These are phyloP conservation scores for Neodidymelliopsis sp. DNA, from an alignment of 2,329 filamentous ascomycete species.

Conservation along the genomic window DNA sequence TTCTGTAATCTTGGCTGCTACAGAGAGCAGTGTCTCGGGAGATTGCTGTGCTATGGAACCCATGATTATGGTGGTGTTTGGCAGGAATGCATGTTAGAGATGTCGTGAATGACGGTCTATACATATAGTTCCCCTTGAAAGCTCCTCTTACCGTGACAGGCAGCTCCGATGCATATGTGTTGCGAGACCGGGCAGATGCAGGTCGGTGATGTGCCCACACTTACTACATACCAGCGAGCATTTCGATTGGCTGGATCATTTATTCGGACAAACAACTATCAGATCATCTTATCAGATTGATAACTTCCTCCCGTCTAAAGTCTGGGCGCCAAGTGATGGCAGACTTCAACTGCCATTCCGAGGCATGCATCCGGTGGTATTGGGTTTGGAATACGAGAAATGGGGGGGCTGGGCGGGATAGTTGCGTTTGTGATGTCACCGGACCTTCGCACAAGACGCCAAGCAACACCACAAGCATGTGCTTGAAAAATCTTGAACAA, in stretches of 20 bases:
- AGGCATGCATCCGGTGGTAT: constrained; percentile 3
- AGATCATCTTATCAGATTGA: constrained; percentile 40
- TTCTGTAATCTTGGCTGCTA: constrained; percentile 57
- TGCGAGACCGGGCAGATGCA: neutral
- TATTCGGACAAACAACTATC: constrained; percentile 12
- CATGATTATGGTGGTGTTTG: constrained; percentile 15
- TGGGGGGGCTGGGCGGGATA: neutral
- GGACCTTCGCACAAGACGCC: neutral
- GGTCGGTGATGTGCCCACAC: neutral
- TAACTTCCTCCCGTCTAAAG: constrained; percentile 24
- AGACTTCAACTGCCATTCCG: constrained; percentile 16
- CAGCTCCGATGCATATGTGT: neutral
- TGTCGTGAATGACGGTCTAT: neutral
- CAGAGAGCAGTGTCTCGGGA: constrained; percentile 50
- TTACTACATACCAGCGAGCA: neutral
- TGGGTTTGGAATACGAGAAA: constrained; percentile 15
- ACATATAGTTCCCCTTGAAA: constrained; percentile 3
- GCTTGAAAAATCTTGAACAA: neutral
- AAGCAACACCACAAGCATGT: neutral
- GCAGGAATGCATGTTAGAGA: neutral
- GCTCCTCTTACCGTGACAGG: constrained; percentile 18
- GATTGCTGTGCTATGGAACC: constrained; percentile 24
- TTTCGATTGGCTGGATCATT: neutral
- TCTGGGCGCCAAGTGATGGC: constrained; percentile 19
- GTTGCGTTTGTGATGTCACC: constrained; percentile 5